Evolutionary conservation across 2,329 filamentous ascomycete genomes (phyloP).

Genomic region (Claviceps sp.): DNA sequence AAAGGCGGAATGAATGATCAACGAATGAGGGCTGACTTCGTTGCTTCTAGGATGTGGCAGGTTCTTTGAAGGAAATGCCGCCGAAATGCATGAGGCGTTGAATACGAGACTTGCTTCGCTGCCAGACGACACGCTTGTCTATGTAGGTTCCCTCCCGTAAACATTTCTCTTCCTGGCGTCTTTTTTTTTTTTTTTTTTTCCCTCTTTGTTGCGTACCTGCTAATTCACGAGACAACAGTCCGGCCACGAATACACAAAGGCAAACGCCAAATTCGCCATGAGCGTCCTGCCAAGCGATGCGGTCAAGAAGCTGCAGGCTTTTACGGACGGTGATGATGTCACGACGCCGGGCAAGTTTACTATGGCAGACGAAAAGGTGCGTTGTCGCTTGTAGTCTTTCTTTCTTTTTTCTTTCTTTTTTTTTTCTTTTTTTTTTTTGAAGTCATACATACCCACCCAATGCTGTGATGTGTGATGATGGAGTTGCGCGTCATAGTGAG

Average conservation of each 20-base stretch:
- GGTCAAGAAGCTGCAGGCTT: slow-evolving; percentile 63
- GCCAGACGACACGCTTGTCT: slow-evolving; percentile 85
- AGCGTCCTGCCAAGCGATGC: slow-evolving; percentile 63
- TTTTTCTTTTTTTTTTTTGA: too few relatives aligned
- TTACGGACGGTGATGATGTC: slow-evolving; percentile 66
- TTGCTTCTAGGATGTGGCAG: slow-evolving; percentile 60
- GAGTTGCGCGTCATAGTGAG: too few relatives aligned
- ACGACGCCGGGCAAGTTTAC: slow-evolving; percentile 85
- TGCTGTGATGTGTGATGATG: too few relatives aligned
- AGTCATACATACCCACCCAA: too few relatives aligned
- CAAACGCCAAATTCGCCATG: slow-evolving; percentile 79
- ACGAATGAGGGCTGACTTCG: not conserved
- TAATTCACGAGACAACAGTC: slow-evolving; percentile 37
- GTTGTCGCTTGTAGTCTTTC: slow-evolving; percentile 1
- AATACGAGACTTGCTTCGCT: slow-evolving; percentile 72
- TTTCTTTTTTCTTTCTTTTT: not conserved
- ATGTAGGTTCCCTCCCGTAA: slow-evolving; percentile 38
- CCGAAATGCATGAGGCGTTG: slow-evolving; percentile 85
- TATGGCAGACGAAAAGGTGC: slow-evolving; percentile 90
- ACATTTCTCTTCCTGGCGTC: not conserved
- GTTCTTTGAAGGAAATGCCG: slow-evolving; percentile 85
- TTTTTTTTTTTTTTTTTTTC: not conserved
- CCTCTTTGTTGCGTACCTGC: not conserved
- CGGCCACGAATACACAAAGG: slow-evolving; percentile 96
- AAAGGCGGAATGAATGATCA: not conserved